Percentiles rank a stretch among this genome's conserved stretches.
Evolutionary conservation across 257 asterid species (phyloP).

Genomic region (Capsicum pubescens): DNA sequence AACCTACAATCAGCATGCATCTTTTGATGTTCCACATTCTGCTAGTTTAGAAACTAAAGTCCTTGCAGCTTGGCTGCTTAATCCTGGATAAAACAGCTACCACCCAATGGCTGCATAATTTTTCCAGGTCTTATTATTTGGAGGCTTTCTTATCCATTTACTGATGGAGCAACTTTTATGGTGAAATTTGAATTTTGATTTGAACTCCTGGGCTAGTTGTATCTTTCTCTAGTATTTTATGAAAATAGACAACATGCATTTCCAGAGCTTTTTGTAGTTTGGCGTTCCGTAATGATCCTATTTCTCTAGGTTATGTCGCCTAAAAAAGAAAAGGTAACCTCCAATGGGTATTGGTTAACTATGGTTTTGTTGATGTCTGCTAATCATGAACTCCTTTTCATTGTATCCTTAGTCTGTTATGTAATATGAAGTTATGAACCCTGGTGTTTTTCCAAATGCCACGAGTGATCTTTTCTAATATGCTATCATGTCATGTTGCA

Average conservation of each 20-base stretch:
- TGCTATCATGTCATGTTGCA: slow-evolving; percentile 40
- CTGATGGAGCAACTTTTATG: background rate
- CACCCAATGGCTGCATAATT: background rate
- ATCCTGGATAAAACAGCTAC: slow-evolving; percentile 1
- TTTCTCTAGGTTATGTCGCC: background rate
- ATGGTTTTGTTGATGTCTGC: background rate
- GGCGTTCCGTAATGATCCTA: background rate
- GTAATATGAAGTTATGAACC: slow-evolving; percentile 20
- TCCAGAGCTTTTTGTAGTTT: background rate
- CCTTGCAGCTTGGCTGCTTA: slow-evolving; percentile 15
- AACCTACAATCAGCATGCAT: background rate
- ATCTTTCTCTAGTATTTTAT: background rate
- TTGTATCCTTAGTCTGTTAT: background rate
- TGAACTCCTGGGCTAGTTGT: background rate
- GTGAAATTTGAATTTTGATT: slow-evolving; percentile 1
- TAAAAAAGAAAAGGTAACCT: background rate
- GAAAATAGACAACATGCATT: background rate
- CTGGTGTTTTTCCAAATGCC: background rate
- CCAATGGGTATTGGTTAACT: background rate
- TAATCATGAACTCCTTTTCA: background rate
- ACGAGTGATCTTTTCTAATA: background rate
- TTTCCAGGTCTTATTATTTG: slow-evolving; percentile 12
- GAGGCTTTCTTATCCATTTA: slow-evolving; percentile 8
- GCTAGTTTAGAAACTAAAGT: slow-evolving; percentile 5
- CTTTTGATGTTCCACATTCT: background rate